These are phyloP conservation scores for Maudiozyma pseudohumilis DNA, from an alignment of 805 yeast genomes.

Conservation along the genomic window DNA sequence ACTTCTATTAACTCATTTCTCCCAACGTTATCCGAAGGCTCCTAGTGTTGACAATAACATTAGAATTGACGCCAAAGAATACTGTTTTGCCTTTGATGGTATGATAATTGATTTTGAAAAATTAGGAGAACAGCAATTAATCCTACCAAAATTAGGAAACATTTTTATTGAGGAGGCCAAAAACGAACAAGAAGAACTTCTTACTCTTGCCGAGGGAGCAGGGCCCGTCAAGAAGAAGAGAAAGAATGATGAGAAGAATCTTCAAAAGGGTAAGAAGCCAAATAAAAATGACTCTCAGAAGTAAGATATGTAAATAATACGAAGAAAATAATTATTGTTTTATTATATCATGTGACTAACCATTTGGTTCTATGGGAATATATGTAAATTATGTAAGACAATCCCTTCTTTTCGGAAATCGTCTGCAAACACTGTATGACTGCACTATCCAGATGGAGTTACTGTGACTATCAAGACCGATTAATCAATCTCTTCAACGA, in stretches of 20 bases:
- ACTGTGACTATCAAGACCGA: conserved; percentile 1
- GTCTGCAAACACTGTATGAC: too few relatives aligned
- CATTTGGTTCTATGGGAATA: conserved; percentile 1
- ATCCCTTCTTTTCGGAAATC: too few relatives aligned
- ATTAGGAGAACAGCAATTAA: conserved; percentile 31
- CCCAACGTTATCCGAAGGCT: conserved; percentile 71
- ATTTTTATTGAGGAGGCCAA: conserved; percentile 26
- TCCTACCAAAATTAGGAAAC: conserved; percentile 23
- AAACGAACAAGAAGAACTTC: conserved; percentile 6
- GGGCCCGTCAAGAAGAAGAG: too few relatives aligned
- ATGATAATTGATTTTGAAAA: conserved; percentile 42
- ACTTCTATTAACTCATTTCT: conserved; percentile 79
- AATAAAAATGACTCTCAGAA: not conserved
- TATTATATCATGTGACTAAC: too few relatives aligned
- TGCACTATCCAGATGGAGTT: not conserved
- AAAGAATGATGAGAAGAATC: not conserved
- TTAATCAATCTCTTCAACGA: conserved; percentile 24
- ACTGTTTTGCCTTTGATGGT: conserved; percentile 56
- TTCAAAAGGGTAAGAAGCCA: not conserved
- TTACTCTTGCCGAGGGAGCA: not conserved
- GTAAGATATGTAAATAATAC: not conserved
- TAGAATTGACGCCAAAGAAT: conserved; percentile 24
- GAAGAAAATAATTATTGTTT: not conserved
- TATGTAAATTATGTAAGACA: too few relatives aligned
- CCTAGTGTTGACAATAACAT: conserved; percentile 31